phyloP scores from a whole-genome alignment of 225 moss, liverwort and hornwort species.

The Ulota crispa region DNA sequence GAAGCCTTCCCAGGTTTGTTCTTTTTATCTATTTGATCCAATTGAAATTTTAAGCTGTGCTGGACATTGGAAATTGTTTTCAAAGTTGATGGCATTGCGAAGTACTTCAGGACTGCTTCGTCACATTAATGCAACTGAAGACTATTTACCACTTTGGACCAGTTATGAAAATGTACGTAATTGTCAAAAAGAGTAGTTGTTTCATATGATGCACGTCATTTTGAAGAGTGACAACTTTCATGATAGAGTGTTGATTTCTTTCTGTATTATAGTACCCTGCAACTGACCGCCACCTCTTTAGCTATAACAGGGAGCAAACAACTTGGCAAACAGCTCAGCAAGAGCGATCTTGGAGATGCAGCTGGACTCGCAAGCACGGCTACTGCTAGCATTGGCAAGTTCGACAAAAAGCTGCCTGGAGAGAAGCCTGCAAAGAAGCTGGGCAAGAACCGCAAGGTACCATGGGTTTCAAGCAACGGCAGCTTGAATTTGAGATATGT shows the following conservation, averaged over 20 bases:
- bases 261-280: constrained; percentile 70
- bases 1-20: constrained; percentile 81
- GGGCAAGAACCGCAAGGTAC: constrained; percentile 55
- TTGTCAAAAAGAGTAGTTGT: background rate
- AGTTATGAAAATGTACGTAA: background rate
- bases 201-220: background rate
- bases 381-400: constrained; percentile 98
- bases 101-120: background rate
- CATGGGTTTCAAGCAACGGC: background rate
- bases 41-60: background rate
- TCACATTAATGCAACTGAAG: background rate
- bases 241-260: background rate
- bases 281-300: constrained; percentile 85
- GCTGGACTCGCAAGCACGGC: constrained; percentile 91
- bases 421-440: constrained; percentile 80
- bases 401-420: constrained; percentile 81
- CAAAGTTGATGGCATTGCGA: background rate
- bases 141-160: background rate
- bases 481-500: background rate
- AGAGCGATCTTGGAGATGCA: constrained; percentile 81
- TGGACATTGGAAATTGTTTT: background rate
- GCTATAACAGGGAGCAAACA: constrained; percentile 91
- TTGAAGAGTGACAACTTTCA: background rate
- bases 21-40: background rate
- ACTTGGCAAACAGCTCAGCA: constrained; percentile 59